A percentile compares a stretch with the other conserved stretches of the same genome.
Conservation (phyloP, 352 stramenopile species). For the Globisporangium canariense region DNA sequence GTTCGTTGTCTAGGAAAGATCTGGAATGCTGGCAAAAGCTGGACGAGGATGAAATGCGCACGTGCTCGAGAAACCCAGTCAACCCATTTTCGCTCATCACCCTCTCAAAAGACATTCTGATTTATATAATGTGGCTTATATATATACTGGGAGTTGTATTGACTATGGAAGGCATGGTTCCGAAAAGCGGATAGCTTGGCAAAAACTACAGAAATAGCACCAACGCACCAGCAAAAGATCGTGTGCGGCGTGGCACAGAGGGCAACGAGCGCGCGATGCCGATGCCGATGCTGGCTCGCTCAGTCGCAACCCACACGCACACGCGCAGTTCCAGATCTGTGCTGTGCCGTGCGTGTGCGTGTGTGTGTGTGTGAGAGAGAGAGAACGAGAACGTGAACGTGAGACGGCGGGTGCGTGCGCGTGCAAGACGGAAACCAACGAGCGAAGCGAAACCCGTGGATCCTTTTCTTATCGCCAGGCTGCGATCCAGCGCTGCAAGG, state of each 20-base stretch:
- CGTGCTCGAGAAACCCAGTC: slow-evolving; percentile 3
- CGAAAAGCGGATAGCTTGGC: not conserved
- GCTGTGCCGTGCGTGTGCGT: too few relatives aligned
- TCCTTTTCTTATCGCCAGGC: not conserved
- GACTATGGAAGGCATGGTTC: not conserved
- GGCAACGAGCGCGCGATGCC: too few relatives aligned
- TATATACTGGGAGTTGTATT: not conserved
- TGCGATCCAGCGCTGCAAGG: not conserved
- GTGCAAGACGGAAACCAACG: not conserved
- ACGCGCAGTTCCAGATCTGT: too few relatives aligned
- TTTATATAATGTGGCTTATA: not conserved
- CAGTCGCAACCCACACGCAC: too few relatives aligned
- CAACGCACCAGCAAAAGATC: too few relatives aligned
- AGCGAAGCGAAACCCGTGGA: not conserved
- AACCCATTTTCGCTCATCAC: slow-evolving; percentile 4
- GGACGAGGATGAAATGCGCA: slow-evolving; percentile 1
- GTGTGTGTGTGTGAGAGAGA: too few relatives aligned
- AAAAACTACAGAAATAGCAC: not conserved
- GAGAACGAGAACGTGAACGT: too few relatives aligned
- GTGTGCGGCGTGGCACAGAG: too few relatives aligned
- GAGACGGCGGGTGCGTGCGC: not conserved
- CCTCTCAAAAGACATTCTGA: not conserved
- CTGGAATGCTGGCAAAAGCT: not conserved
- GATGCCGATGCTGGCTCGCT: too few relatives aligned
- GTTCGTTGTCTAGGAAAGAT: slow-evolving; percentile 1